Evolutionary conservation across 2,329 filamentous ascomycete genomes (phyloP), one percentile per base, ranked within the genome.

Genomic region (Trichoderma aggressivum): DNA sequence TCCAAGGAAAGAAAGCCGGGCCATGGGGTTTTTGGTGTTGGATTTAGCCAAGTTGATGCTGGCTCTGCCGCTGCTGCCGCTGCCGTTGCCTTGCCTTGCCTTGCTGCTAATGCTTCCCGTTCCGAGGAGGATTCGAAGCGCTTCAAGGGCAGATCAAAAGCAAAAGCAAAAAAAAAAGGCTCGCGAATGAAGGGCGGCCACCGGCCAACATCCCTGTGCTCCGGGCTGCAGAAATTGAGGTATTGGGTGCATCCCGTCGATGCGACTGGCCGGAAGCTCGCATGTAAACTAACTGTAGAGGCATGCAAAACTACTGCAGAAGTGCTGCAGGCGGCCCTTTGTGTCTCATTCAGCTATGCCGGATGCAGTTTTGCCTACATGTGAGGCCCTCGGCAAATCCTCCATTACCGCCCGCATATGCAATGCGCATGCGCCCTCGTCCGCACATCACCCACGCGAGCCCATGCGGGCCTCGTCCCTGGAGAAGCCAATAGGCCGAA

Each of bases 371-470:
- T 66, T 39, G 32, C 43, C 47, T 56, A 56, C 63, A 56, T 56
- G 30, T 65, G 8, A 14, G 10, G 30, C 43, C 24, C 64, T 58
- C 64, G 64, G 64, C 64, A 67, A 59, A 67, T 59, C 14, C 32
- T 32, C n/a, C 34, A 47, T 32, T 59, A 24, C 53, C 53, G 64
- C 53, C 64, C 64, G 64, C 53, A 67, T 67, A 66, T 66, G 63
- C 63, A 28, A 59, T 67, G 64, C 64, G 36, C n/a, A 59, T 67
- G 53, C 26, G 43, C 26, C 3, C 11, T 67, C 64, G 34, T 67
- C 53, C 64, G 64, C 64, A 59, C 24, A 67, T 67, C 53, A 58
- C 53, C 64, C 64, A 67, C 64, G 64, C 64, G 53, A 67, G 36
- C n/a, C n/a, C 64, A 59, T 67, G 64, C 64, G 64, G 64, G 34